phyloP scores from a whole-genome alignment of 139 green algal genomes.

The Chlorella sp. region DNA sequence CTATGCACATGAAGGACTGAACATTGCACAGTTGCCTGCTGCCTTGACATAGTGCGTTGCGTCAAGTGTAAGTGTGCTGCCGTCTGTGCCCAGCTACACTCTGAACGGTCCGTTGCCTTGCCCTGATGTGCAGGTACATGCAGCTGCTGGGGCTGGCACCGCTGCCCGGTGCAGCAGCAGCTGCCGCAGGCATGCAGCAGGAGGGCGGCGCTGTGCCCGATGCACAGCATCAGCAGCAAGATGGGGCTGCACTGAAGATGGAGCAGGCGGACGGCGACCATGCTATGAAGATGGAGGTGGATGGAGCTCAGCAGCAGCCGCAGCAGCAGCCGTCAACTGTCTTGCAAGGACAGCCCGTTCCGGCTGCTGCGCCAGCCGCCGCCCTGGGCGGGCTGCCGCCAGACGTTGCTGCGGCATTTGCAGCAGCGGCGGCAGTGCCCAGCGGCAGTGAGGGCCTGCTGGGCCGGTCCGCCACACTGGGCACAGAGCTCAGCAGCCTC shows the following conservation, averaged over 20 bases:
- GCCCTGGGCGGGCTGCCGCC: too few species aligned
- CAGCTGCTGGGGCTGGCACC: conserved; percentile 41
- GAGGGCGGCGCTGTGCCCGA: background rate
- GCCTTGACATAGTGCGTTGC: too few species aligned
- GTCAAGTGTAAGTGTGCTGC: too few species aligned
- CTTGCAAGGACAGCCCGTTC: background rate
- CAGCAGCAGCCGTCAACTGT: background rate
- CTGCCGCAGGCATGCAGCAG: background rate
- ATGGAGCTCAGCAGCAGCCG: background rate
- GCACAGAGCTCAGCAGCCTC: background rate
- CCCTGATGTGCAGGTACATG: conserved; percentile 46
- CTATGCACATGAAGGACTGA: too few species aligned
- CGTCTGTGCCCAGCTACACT: too few species aligned
- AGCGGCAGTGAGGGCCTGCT: too few species aligned
- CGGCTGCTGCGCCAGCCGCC: too few species aligned
- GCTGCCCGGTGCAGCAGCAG: background rate
- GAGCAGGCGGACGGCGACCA: background rate
- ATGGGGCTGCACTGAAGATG: background rate
- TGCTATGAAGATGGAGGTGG: conserved; percentile 8
- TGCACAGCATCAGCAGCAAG: background rate
- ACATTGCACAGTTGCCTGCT: too few species aligned
- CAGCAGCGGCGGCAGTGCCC: too few species aligned
- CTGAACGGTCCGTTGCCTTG: too few species aligned
- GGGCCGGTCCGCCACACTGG: too few species aligned
- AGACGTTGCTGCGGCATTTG: too few species aligned